Evolutionary conservation across 306 rosid species (phyloP), one percentile per base, ranked within the genome.

Genomic region (Fragaria nilgerrensis): DNA sequence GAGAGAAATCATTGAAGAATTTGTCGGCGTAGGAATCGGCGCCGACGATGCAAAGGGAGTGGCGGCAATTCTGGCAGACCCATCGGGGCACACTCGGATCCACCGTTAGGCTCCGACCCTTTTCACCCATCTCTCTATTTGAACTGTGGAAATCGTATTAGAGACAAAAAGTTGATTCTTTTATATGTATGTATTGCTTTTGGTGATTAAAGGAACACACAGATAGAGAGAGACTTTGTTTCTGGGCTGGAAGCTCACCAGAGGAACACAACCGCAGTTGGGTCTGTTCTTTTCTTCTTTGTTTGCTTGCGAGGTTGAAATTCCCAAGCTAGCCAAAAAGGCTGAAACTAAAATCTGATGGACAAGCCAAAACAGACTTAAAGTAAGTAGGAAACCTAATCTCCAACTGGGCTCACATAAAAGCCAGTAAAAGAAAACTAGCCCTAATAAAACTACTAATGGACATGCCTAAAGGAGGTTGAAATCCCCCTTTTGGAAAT

Each of bases 21-120:
- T 91, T 91, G 19, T 95, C 99, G 48, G 96, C 93, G 53, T 92
- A 89, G 72, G 96, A 81, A 81, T 91, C 99, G 75, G 92, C 97
- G 85, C 97, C 98, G 77, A 91, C 85, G 83, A 96, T 52, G 83
- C 91, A 88, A 68, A 92, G 93, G 19, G 88, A 68, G 80, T 89
- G 88, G 76, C 90, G 97, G 84, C 98, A 96, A 83, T 91, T 92
- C 89, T 96, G 99, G 79, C 98, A 96, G 77, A 78, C 84, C 92
- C 93, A 92, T 82, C 96, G 86, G 53, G 96, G 97, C 27, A 93
- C 59, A 69, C 83, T 96, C 74, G 94, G 96, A 78, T 92, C 97
- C 80, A 80, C 91, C 85, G 93, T 89, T 6, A 89, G 82, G 90
- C 75, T 81, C 87, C 94, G 93, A 84, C 86, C 85, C 86, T 81